Conservation (phyloP, 331 rosid species). For the Prunus yedoensis region DNA sequence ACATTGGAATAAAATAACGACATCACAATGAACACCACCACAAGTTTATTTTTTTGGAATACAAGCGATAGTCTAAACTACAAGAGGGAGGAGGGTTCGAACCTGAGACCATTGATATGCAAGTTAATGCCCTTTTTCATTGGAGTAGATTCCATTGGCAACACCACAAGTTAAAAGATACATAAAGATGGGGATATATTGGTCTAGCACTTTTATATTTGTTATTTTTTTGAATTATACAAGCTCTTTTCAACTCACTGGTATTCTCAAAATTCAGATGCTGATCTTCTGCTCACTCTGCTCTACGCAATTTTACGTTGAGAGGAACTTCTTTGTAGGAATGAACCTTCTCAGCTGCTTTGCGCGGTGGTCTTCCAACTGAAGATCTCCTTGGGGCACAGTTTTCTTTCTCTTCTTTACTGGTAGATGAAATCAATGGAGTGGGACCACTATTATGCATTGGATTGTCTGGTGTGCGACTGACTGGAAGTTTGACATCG, state of each 20-base stretch:
- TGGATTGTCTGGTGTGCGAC: conserved; percentile 10
- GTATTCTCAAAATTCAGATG: neutral
- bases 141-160: too few species aligned
- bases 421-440: conserved; percentile 15
- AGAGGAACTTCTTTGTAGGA: conserved; percentile 63
- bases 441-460: neutral
- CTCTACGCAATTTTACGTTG: conserved; percentile 59
- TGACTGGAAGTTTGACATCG: conserved; percentile 37
- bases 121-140: too few species aligned
- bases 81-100: too few species aligned
- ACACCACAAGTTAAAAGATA: neutral
- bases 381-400: conserved; percentile 40
- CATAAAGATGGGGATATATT: neutral
- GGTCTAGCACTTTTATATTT: neutral
- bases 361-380: conserved; percentile 64
- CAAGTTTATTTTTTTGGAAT: too few species aligned
- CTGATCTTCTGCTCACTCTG: conserved; percentile 24
- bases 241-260: neutral
- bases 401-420: conserved; percentile 29
- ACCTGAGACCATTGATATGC: too few species aligned
- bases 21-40: too few species aligned
- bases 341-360: conserved; percentile 62
- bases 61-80: too few species aligned
- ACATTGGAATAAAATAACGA: too few species aligned
- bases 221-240: neutral